Percentiles rank a stretch among this genome's conserved stretches.
These are phyloP conservation scores for Quercus variabilis DNA, from an alignment of 306 rosid genomes.

Conservation along the genomic window DNA sequence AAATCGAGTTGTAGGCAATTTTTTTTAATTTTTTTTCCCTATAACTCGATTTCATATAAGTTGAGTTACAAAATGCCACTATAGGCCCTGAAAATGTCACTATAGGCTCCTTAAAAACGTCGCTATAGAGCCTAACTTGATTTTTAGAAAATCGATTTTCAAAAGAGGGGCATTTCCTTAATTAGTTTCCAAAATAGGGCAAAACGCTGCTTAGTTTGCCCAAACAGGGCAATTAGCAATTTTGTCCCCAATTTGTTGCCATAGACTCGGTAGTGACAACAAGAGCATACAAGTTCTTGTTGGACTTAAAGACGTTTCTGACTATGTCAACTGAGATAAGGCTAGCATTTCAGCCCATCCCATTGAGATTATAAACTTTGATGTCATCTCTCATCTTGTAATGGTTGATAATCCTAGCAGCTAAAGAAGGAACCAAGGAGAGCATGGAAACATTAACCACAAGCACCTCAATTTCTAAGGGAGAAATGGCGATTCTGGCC, in stretches of 20 bases:
- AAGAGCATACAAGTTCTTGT: slow-evolving; percentile 50
- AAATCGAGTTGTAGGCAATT: no score
- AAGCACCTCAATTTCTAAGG: slow-evolving; percentile 65
- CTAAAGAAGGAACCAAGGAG: slow-evolving; percentile 50
- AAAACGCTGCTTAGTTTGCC: no score
- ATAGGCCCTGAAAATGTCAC: no score
- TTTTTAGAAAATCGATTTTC: no score
- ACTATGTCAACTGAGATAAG: slow-evolving; percentile 60
- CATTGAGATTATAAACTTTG: slow-evolving; percentile 70
- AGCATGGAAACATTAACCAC: slow-evolving; percentile 79
- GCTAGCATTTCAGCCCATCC: slow-evolving; percentile 95
- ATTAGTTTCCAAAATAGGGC: no score
- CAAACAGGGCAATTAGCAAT: no score
- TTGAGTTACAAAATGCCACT: no score
- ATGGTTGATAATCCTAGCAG: slow-evolving; percentile 52
- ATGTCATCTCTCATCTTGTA: slow-evolving; percentile 73
- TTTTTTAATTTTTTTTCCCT: no score
- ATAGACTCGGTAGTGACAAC: slow-evolving; percentile 72
- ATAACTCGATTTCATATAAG: no score
- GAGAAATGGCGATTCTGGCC: slow-evolving; percentile 34
- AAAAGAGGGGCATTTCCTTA: no score
- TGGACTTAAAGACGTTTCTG: slow-evolving; percentile 42
- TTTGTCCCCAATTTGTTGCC: slow-evolving; percentile 85
- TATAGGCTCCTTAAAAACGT: no score
- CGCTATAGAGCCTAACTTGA: no score